phyloP scores from a whole-genome alignment of 2,329 filamentous ascomycete species.

The Arthrobotrys conoides region DNA sequence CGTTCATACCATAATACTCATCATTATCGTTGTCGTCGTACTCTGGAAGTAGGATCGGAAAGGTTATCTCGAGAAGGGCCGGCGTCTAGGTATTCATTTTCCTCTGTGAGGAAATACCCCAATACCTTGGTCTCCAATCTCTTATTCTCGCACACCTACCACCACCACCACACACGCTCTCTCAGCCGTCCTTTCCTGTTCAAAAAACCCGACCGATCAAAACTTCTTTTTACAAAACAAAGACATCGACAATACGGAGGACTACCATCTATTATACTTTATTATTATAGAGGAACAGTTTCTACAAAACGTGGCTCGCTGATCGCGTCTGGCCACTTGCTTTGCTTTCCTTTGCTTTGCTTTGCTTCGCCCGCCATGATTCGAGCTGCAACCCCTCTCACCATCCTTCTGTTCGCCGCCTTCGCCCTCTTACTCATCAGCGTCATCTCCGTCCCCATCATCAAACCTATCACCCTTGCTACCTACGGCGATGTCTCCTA shows the following conservation, averaged over 20 bases:
- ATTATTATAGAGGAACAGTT: no score
- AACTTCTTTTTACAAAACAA: neutral
- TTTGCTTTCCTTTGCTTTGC: neutral
- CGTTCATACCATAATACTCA: no score
- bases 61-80: neutral
- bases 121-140: slow-evolving; percentile 5
- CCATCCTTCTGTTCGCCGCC: slow-evolving; percentile 85
- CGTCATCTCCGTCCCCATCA: slow-evolving; percentile 90
- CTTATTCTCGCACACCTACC: slow-evolving; percentile 3
- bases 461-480: slow-evolving; percentile 86
- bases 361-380: slow-evolving; percentile 68
- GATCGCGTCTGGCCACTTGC: neutral
- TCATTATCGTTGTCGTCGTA: neutral
- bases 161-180: neutral
- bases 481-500: slow-evolving; percentile 82
- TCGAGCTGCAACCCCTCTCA: slow-evolving; percentile 91
- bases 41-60: slow-evolving; percentile 15
- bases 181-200: slow-evolving; percentile 31
- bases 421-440: slow-evolving; percentile 88
- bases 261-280: no score
- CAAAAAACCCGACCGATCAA: neutral
- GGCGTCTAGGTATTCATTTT: neutral
- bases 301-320: no score
- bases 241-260: neutral
- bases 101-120: slow-evolving; percentile 55